Conservation (phyloP, 2,329 filamentous ascomycete species). For the Colletotrichum sp. region DNA sequence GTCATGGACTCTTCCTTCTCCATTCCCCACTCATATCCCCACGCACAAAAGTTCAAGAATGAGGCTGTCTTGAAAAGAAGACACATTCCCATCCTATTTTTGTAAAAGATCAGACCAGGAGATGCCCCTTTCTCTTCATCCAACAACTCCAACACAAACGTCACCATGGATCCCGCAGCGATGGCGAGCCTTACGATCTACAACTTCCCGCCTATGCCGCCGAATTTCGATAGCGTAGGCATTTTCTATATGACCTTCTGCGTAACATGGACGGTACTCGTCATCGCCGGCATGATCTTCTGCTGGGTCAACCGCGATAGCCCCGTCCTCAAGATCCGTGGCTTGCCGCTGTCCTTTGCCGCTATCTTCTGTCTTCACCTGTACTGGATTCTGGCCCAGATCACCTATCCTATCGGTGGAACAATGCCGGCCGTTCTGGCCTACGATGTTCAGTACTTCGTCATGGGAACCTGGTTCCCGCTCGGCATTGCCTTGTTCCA, state of each 20-base stretch:
- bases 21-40: neutral
- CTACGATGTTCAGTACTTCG: conserved; percentile 60
- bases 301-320: conserved; percentile 35
- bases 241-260: conserved; percentile 33
- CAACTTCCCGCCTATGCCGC: conserved; percentile 29
- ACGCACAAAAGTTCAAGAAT: neutral
- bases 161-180: neutral
- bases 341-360: conserved; percentile 43
- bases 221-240: conserved; percentile 31
- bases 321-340: conserved; percentile 44
- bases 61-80: neutral
- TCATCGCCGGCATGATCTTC: conserved; percentile 39
- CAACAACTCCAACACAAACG: neutral
- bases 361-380: conserved; percentile 42
- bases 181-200: conserved; percentile 29
- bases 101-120: neutral
- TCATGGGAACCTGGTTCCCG: conserved; percentile 64
- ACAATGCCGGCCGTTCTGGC: conserved; percentile 43
- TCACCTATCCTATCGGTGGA: conserved; percentile 46
- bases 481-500: conserved; percentile 64
- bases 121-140: neutral
- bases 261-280: conserved; percentile 29
- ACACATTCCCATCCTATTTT: neutral
- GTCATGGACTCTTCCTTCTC: neutral
- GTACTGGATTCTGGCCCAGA: conserved; percentile 45